Conservation (phyloP, 2,329 filamentous ascomycete species). For the Fusarium vanettenii region DNA sequence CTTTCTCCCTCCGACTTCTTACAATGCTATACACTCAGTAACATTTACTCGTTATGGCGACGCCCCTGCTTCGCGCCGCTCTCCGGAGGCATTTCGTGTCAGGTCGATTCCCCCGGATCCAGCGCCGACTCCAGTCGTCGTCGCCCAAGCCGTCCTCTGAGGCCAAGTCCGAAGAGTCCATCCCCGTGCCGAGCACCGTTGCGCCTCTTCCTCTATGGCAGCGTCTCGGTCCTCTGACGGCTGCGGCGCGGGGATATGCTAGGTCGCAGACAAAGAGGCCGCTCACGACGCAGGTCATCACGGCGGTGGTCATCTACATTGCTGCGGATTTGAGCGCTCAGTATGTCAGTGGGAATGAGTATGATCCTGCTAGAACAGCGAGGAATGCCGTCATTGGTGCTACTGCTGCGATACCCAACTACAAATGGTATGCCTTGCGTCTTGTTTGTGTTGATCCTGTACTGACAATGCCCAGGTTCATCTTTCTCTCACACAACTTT, state of each 20-base stretch:
- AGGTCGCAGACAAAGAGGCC: constrained; percentile 78
- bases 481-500: constrained; percentile 84
- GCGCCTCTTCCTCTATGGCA: constrained; percentile 62
- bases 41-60: constrained; percentile 22
- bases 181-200: constrained; percentile 32
- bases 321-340: constrained; percentile 84
- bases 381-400: constrained; percentile 81
- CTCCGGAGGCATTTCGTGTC: constrained; percentile 21
- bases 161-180: constrained; percentile 27
- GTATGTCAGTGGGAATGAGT: constrained; percentile 69
- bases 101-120: constrained; percentile 21
- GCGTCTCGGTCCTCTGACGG: constrained; percentile 67
- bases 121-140: constrained; percentile 31
- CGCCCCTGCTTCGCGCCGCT: constrained; percentile 32
- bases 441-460: rapidly evolving
- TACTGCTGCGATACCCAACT: constrained; percentile 79
- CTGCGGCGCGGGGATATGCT: constrained; percentile 69
- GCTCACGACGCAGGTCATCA: constrained; percentile 82
- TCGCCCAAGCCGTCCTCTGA: constrained; percentile 1
- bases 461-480: constrained; percentile 67
- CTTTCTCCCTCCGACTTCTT: constrained; percentile 6
- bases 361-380: constrained; percentile 76
- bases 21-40: constrained; percentile 9
- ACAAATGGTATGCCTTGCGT: constrained; percentile 74
- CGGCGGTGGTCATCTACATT: constrained; percentile 81